Conservation (phyloP, 805 yeast species). For the Wickerhamomyces pijperi region DNA sequence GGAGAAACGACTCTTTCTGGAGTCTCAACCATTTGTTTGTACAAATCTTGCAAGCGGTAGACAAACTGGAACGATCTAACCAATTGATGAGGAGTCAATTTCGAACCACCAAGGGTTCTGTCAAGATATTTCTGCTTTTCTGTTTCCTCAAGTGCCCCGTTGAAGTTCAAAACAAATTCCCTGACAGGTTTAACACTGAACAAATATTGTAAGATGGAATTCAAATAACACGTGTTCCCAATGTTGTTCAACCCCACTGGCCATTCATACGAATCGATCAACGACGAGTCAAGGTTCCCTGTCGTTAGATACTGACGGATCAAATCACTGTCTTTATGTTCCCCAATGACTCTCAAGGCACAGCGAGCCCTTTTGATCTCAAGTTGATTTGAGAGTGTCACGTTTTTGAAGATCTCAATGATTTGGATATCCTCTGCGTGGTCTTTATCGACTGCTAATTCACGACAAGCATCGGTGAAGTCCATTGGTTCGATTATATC, state of each 20-base stretch:
- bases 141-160: slow-evolving; percentile 23
- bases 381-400: slow-evolving; percentile 19
- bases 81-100: slow-evolving; percentile 68
- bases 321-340: slow-evolving; percentile 39
- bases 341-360: slow-evolving; percentile 47
- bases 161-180: slow-evolving; percentile 47
- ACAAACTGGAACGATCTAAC: slow-evolving; percentile 76
- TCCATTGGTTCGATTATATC: slow-evolving; percentile 16
- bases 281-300: slow-evolving; percentile 50
- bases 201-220: slow-evolving; percentile 83
- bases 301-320: slow-evolving; percentile 44
- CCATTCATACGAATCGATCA: slow-evolving; percentile 55
- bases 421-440: slow-evolving; percentile 45
- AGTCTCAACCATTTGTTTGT: slow-evolving; percentile 56
- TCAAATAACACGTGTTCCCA: slow-evolving; percentile 92
- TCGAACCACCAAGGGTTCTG: slow-evolving; percentile 82
- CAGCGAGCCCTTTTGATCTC: slow-evolving; percentile 47
- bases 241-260: slow-evolving; percentile 92
- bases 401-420: slow-evolving; percentile 37
- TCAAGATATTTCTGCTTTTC: slow-evolving; percentile 24
- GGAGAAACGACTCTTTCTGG: slow-evolving; percentile 64
- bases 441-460: slow-evolving; percentile 36
- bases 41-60: slow-evolving; percentile 58
- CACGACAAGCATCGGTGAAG: slow-evolving; percentile 31
- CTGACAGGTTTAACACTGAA: slow-evolving; percentile 79